Base-by-base conservation (phyloP, 2,329 filamentous ascomycete species). In the Cercospora zeina region DNA sequence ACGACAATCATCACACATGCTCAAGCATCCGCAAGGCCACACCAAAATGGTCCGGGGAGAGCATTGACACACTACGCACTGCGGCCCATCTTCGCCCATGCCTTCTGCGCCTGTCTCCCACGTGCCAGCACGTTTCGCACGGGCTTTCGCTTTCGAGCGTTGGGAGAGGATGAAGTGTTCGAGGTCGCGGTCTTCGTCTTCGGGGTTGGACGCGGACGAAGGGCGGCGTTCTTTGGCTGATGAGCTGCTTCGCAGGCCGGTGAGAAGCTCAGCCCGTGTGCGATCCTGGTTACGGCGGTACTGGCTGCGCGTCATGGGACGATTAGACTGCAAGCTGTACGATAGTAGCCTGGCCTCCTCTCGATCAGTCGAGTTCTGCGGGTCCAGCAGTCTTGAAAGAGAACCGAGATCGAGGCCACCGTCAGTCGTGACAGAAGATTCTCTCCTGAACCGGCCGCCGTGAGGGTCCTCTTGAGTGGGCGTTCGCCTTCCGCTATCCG, bases 11-110 rank as follows among this genome's bases (percentile, higher is more conserved):
- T 99, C 95, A 74, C 95, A 97, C 11, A 97, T 82, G 68, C 91
- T 93, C 62, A 99, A 82, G 74, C 95, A 99, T 2, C 95, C 89
- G 74, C 95, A 99, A 0, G 95, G 95, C 95, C 95, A 97, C 1
- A 96, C 89, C 59, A 99, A 89, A 64, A 97, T 89, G 7, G 90
- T 96, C 16, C 95, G 83, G 2, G 92, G 87, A n/a, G 85, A 84
- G 59, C 87, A 87, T 75, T 97, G 93, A 73, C 95, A 99, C 4
- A 99, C 91, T 0, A 97, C 95, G 71, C 95, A 99, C 68, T 90
- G 89, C 2, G 92, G 91, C 0, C 91, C 88, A 42, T 82, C 85
- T 31, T 87, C 85, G 1, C 89, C 90, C 72, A 93, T 84, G 0
- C 89, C 89, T 4, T 85, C 85, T 0, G 87, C 89, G n/a, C 89